Base-by-base conservation (phyloP, 1,284 basidiomycete species). In the Vanrija sp. region DNA sequence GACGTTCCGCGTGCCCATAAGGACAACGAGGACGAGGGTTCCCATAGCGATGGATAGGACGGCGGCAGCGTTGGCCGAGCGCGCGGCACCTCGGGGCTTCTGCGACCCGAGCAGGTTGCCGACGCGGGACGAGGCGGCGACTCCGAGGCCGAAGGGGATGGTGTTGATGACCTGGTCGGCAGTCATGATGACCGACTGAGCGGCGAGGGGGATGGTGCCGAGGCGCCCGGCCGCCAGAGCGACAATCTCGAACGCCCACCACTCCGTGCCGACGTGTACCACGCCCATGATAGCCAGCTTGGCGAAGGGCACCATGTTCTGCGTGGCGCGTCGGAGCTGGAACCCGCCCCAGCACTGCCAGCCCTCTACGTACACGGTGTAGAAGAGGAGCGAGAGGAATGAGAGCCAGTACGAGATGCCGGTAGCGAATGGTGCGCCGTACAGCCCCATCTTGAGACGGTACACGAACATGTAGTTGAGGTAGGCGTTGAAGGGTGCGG, bases 141-240 rank as follows among this genome's bases (percentile, higher is more conserved):
- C 47, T 4, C 47, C 47, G 39, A 49, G 47, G 4, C 47, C 47
- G 41, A 49, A 49, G 18, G 47, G 47, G 15, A 49, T 49, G 3
- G 47, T 49, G 47, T 49, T 49, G 47, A 49, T 49, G 6, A 49
- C 47, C 47, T 49, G 47, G 47, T 49, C 47, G 39, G 47, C 47
- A n/a, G 47, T 49, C 47, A 49, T 49, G 47, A 49, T 49, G 25
- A 49, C 47, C 10, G 18, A 22, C 39, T 49, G 47, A 6, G 47
- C 47, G 2, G 47, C 47, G 39, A 49, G 47, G 4, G 47, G 47
- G 18, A 49, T 49, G 18, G 47, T 49, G 27, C 47, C 47, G 18
- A 49, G 47, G 15, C 47, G 47, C 4, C 47, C 47, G 14, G 47
- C 47, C 2, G 47, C 47, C 9, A 49, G 47, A 4, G 47, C 47